These are phyloP conservation scores for Cryoendolithus antarcticus DNA, from an alignment of 2,329 filamentous ascomycete species.

Conservation along the genomic window DNA sequence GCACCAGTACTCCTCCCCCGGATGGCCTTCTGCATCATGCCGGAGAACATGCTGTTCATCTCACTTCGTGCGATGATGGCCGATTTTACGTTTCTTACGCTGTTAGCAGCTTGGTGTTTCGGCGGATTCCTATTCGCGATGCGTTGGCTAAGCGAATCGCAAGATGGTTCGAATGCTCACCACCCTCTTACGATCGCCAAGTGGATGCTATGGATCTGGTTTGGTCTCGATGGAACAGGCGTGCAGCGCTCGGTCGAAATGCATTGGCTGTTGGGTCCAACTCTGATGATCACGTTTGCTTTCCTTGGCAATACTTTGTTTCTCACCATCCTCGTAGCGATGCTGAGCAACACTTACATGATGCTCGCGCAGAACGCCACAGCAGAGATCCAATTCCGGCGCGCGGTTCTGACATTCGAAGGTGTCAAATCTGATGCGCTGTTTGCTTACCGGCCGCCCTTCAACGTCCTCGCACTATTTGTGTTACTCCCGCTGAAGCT, in stretches of 20 bases:
- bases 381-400: slow-evolving; percentile 73
- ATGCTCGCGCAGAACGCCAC: slow-evolving; percentile 64
- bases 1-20: slow-evolving; percentile 68
- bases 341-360: slow-evolving; percentile 73
- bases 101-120: slow-evolving; percentile 72
- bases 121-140: slow-evolving; percentile 67
- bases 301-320: slow-evolving; percentile 81
- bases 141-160: slow-evolving; percentile 60
- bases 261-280: slow-evolving; percentile 66
- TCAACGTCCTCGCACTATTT: slow-evolving; percentile 67
- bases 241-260: slow-evolving; percentile 52
- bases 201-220: slow-evolving; percentile 93
- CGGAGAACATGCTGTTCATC: slow-evolving; percentile 74
- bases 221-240: slow-evolving; percentile 61
- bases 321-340: slow-evolving; percentile 78
- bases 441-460: slow-evolving; percentile 70
- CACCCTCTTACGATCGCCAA: slow-evolving; percentile 59
- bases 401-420: slow-evolving; percentile 70
- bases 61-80: slow-evolving; percentile 74
- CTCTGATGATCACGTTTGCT: slow-evolving; percentile 70
- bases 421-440: slow-evolving; percentile 76
- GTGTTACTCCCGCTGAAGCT: slow-evolving; percentile 67
- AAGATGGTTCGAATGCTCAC: slow-evolving; percentile 24
- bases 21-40: slow-evolving; percentile 70
- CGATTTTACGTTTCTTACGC: slow-evolving; percentile 67